Percentiles rank a stretch among this genome's conserved stretches.
These are phyloP conservation scores for Rhizomucor miehei DNA, from an alignment of 371 early-diverging fungal species.

Conservation along the genomic window DNA sequence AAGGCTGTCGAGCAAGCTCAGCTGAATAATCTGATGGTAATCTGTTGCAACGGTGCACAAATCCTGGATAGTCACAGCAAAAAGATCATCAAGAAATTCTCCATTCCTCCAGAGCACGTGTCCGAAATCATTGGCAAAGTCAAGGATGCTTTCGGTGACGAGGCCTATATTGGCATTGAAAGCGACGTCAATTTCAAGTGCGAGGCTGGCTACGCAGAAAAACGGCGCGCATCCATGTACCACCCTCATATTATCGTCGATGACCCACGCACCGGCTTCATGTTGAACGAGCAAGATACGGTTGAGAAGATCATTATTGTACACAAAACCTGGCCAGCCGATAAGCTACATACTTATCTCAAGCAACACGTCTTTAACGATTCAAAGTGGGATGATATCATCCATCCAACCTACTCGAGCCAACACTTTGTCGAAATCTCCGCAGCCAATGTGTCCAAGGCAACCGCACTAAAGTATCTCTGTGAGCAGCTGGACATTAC, in stretches of 20 bases:
- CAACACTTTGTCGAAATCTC: conserved; percentile 50
- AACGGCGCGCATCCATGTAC: conserved; percentile 19
- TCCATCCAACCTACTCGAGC: conserved; percentile 43
- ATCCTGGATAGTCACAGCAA: conserved; percentile 30
- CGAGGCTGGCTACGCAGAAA: conserved; percentile 26
- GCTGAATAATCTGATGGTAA: conserved; percentile 21
- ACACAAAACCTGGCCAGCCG: conserved; percentile 31
- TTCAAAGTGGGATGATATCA: conserved; percentile 19
- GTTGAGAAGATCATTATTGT: conserved; percentile 40
- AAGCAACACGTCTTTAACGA: conserved; percentile 24
- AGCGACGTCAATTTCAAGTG: conserved; percentile 30
- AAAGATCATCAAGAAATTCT: conserved; percentile 28
- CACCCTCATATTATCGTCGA: conserved; percentile 18
- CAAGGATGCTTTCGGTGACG: conserved; percentile 22
- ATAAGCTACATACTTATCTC: conserved; percentile 19
- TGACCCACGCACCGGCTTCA: conserved; percentile 16
- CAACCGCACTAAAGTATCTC: conserved; percentile 36
- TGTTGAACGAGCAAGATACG: conserved; percentile 20
- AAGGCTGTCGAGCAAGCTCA: conserved; percentile 27
- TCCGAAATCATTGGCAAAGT: conserved; percentile 19
- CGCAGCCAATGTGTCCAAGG: conserved; percentile 51
- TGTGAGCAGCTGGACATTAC: conserved; percentile 26
- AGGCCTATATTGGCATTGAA: conserved; percentile 31
- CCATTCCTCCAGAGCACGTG: conserved; percentile 24
- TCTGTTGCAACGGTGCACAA: conserved; percentile 40